Base-by-base conservation (phyloP, 192 early-diverging fungal species). In the Chytriomyces hyalinus region DNA sequence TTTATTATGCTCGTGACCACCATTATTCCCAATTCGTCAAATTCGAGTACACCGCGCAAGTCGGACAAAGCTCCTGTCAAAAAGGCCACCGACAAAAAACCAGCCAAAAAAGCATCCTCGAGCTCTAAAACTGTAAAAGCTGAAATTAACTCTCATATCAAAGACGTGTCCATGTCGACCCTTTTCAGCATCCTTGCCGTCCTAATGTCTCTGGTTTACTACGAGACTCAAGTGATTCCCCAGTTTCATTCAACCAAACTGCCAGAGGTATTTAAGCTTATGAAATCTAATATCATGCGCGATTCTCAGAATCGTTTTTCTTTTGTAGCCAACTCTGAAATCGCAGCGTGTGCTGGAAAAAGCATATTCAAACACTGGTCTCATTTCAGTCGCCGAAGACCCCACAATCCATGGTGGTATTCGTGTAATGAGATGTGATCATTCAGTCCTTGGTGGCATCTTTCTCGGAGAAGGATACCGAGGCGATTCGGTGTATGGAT, bases 371-470 rank as follows among this genome's bases (percentile, higher is more conserved):
- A 75, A 87, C 50, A 95, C 93, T 0, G 96, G 96, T 5, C 95
- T 91, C 91, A 82, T 97, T 28, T 88, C 87, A 24, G 90, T 93
- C 5, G 84, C 91, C 17, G 80, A 92, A 17, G 87, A 89, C 61
- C 75, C 81, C 13, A 70, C 82, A 24, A 67, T 85, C 57, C 83
- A 91, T 67, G 83, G 81, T 48, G 82, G 87, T 43, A 81, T 94
- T 50, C 89, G 91, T 4, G 59, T 95, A 28, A 83, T 97, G 84
- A 92, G 95, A 73, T 91, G 90, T 77, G 95, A 95, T 28, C 93
- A 97, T 77, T 94, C 94, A 45, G 80, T 97, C 50, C 87, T 97
- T 48, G 96, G 96, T 43, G 95, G 94, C n/a, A 82, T 88, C 47
- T 95, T 90, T 85, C 81, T 83, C 22, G 49, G n/a, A n/a, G 78